Base-by-base conservation (phyloP, 108 stramenopile genomes). In the Aurantiochytrium sp. region DNA sequence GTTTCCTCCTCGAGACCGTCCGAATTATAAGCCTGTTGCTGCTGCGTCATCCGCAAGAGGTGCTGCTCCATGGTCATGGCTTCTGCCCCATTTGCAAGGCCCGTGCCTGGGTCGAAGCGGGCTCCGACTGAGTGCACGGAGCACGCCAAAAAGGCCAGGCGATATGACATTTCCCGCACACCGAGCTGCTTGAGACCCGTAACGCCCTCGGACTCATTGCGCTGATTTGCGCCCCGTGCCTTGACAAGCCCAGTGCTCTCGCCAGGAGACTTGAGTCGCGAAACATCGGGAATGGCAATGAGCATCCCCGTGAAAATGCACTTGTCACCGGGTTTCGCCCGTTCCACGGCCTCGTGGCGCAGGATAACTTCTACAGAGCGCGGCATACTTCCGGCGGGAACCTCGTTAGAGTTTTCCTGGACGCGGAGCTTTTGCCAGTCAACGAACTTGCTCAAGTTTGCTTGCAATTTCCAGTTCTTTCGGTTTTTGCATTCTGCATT, bases 391-490 rank as follows among this genome's bases (percentile, higher is more conserved):
- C 99, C 99, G 6, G 99, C 96, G 6, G 99, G 99, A 51, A 99
- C 98, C 87, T 99, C 97, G 87, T 97, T 95, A 21, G 98, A 94
- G 88, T 96, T 96, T 91, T 99, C 99, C 92, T 99, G 99, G 44
- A 99, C 97, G 8, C 98, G 95, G 47, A 99, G 88, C 87, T 97
- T 94, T 91, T 99, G 99, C 98, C 98, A 99, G 90, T 99, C 99
- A 5, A 96, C 96, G 89, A 99, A 98, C 49, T 94, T 93, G 51
- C 94, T 95, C 58, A 72, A 28, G 18, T 89, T 59, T 5, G 93
- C 89, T 73, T 96, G 96, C 60, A 98, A 92, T 83, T 93, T 71
- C 91, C 97, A 98, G 59, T 96, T 94, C 43, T 90, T 90, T 64
- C 92, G 92, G 88, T 95, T 96, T 87, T 95, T 92, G 93, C 98